These are phyloP conservation scores for Garcia nutans DNA, from an alignment of 345 rosid genomes.

Conservation along the genomic window DNA sequence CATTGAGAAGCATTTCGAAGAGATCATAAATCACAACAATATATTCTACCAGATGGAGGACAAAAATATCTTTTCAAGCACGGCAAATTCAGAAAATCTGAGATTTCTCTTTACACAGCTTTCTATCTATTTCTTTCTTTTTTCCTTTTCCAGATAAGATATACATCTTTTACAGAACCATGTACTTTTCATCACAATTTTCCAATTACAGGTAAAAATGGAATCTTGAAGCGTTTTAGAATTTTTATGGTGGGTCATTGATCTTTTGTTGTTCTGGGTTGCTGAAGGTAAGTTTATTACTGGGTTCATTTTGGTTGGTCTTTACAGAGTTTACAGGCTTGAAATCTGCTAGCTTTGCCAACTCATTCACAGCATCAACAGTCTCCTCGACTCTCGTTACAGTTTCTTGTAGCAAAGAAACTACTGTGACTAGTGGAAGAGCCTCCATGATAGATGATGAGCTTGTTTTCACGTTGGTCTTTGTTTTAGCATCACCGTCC, in stretches of 20 bases:
- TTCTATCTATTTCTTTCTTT: background rate
- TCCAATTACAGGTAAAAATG: background rate
- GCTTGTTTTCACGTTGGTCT: slow-evolving; percentile 8
- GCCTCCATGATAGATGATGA: slow-evolving; percentile 44
- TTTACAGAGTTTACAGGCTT: slow-evolving; percentile 36
- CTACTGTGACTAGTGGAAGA: slow-evolving; percentile 58
- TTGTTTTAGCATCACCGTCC: slow-evolving; percentile 25
- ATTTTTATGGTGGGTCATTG: slow-evolving; percentile 15
- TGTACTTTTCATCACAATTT: background rate
- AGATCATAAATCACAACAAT: no score
- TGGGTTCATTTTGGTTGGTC: slow-evolving; percentile 16
- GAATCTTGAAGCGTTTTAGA: background rate
- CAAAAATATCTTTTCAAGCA: background rate
- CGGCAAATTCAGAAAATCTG: no score
- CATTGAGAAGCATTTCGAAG: background rate
- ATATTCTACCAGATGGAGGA: background rate
- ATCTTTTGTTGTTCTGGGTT: slow-evolving; percentile 14
- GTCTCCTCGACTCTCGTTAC: slow-evolving; percentile 51
- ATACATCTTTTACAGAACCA: background rate
- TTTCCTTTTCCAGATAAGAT: no score
- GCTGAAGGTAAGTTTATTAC: background rate
- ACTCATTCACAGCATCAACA: slow-evolving; percentile 46
- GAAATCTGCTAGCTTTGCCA: slow-evolving; percentile 56
- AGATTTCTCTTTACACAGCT: background rate
- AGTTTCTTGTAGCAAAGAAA: slow-evolving; percentile 53